Base-by-base conservation (phyloP, 139 green algal genomes). In the Desmodesmus armatus region DNA sequence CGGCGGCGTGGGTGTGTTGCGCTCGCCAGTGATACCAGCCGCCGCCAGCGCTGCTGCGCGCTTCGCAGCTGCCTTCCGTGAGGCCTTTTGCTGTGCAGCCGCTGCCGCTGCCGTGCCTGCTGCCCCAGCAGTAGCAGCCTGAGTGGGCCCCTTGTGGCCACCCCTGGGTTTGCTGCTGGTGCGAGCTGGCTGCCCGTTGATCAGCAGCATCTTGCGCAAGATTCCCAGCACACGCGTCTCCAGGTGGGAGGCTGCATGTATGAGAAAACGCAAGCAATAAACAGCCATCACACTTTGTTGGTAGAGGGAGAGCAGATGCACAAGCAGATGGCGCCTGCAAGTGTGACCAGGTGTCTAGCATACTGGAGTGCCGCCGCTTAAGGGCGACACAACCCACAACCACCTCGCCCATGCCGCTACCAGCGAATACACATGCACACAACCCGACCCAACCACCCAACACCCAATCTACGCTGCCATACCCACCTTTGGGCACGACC, bases 141-240 rank as follows among this genome's bases (percentile, higher is more conserved):
- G n/a, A n/a, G n/a, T 74, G 58, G 7, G 2, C 9, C 23, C 33
- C 44, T 7, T 5, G 71, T 9, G 4, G 21, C 6, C 17, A 44
- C 40, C 2, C 58, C n/a, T 49, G 33, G 27, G 37, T 39, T 47
- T 31, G 33, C 17, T 29, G 85, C 53, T 51, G 35, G 53, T 51
- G n/a, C n/a, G n/a, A n/a, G 69, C 62, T 40, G 76, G 40, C 51
- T 75, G 78, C 40, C 43, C 78, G 37, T 73, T 85, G 74, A 69
- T 86, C 66, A 73, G 60, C 0, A 90, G 75, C 88, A 97, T 87
- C 89, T 97, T 96, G 21, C 91, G 91, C 76, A 99, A 87, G 51
- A 99, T 91, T 23, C 88, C 92, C n/a, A 93, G 83, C 19, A 89
- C 95, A 0, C 96, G 91, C 1, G 95, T 97, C 87, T 99, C 96